Percentiles rank a stretch among this genome's conserved stretches.
These are phyloP conservation scores for Clathrus columnatus DNA, from an alignment of 768 basidiomycete species.

Conservation along the genomic window DNA sequence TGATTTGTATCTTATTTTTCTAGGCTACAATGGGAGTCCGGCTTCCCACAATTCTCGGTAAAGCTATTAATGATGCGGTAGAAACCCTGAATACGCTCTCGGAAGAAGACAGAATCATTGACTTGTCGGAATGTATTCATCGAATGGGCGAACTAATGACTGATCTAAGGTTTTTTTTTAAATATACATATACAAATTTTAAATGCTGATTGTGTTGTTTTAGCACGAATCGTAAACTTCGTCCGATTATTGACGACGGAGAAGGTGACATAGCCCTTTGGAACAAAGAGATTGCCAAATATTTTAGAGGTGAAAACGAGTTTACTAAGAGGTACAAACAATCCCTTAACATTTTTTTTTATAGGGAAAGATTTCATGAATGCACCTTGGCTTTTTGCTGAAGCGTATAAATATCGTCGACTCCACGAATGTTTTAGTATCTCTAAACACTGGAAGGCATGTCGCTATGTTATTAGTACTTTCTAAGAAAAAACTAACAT, in stretches of 20 bases:
- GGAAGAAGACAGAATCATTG: slow-evolving; percentile 73
- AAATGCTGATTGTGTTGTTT: not conserved
- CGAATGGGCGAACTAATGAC: slow-evolving; percentile 87
- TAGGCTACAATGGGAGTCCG: slow-evolving; percentile 87
- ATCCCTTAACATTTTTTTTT: not conserved
- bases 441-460: slow-evolving; percentile 71
- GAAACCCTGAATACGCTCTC: slow-evolving; percentile 83
- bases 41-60: slow-evolving; percentile 90
- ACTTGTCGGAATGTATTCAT: slow-evolving; percentile 78
- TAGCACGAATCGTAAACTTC: slow-evolving; percentile 73
- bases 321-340: not conserved
- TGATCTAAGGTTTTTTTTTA: slow-evolving; percentile 38
- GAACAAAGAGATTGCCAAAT: slow-evolving; percentile 97
- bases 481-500: not conserved
- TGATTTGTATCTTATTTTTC: not conserved
- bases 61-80: slow-evolving; percentile 88
- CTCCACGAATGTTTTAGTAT: slow-evolving; percentile 91
- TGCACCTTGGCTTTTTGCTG: slow-evolving; percentile 94
- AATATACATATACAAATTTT: not conserved
- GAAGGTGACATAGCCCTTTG: slow-evolving; percentile 90
- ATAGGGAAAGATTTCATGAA: slow-evolving; percentile 88
- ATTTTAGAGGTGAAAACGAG: slow-evolving; percentile 59
- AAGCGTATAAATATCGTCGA: slow-evolving; percentile 88
- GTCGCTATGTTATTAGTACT: not conserved
- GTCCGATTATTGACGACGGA: slow-evolving; percentile 83